Base-by-base conservation (phyloP, 176 grass and related monocot genomes). In the Urochloa ruziziensis region DNA sequence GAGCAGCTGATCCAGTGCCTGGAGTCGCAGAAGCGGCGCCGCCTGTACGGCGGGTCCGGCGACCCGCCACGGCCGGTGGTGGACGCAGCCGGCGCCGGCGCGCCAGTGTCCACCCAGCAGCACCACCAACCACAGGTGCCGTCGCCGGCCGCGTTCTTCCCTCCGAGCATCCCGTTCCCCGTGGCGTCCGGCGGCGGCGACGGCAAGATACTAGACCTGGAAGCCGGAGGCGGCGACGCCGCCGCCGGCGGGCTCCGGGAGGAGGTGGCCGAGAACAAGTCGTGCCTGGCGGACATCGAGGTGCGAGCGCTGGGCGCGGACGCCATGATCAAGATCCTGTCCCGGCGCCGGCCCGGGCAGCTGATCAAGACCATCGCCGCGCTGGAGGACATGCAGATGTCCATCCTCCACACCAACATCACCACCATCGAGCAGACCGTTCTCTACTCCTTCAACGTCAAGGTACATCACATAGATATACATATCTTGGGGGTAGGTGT, bases 341-440 rank as follows among this genome's bases (percentile, higher is more conserved):
- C 93, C 0, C 91, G 89, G 16, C 88, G 93, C 56, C 84, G 96
- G 29, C 88, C 91, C 0, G 93, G 88, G 4, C 96, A 96, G 80
- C 89, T 99, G 43, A 92, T 99, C 91, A 90, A 86, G 86, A 99
- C 84, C 79, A 88, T 96, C 7, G 93, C 93, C 1, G 96, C 91
- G 13, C 82, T 99, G 14, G 96, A 99, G 88, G 93, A 99, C 58
- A 78, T 96, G 87, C 96, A 99, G 63, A 89, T 99, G 72, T 77
- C 70, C 52, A 92, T 99, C 85, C 86, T 99, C 34, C 96, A 99
- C 77, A 96, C 96, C 35, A 99, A 99, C 80, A 90, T 99, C 84
- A 99, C 96, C 62, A 99, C 96, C 76, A 99, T 99, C 73, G 96
- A 99, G 59, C 96, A 99, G 83, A 96, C 96, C 64, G 96, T 99